These are phyloP conservation scores for Straminergon stramineum DNA, from an alignment of 225 moss, liverwort and hornwort species.

Conservation along the genomic window DNA sequence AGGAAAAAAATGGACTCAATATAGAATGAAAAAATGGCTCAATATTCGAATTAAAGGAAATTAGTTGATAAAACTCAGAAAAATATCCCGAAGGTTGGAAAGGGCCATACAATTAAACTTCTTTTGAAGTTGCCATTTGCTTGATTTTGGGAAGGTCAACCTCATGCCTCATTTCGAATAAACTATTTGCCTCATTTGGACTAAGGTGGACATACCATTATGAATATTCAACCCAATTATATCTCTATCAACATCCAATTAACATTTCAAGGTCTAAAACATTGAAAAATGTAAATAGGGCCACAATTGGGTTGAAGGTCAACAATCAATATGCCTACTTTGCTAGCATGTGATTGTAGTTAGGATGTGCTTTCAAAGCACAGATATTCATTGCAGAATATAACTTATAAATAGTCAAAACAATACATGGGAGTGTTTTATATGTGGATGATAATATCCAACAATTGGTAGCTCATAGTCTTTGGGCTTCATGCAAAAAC, in stretches of 20 bases:
- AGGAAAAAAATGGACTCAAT: no score
- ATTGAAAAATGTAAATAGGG: neutral
- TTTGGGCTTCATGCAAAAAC: neutral
- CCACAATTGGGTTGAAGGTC: neutral
- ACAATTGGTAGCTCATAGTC: rapidly evolving
- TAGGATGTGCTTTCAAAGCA: neutral
- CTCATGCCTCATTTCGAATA: neutral
- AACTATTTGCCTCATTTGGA: no score
- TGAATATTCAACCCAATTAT: neutral
- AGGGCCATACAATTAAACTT: no score
- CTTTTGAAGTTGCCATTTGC: neutral
- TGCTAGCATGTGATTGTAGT: neutral
- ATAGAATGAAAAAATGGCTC: no score
- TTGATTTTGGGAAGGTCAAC: neutral
- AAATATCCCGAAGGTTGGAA: neutral
- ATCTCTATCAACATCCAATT: rapidly evolving
- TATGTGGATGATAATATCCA: rapidly evolving
- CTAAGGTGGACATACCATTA: neutral
- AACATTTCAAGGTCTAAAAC: neutral
- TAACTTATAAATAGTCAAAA: neutral
- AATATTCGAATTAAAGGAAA: no score
- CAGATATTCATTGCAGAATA: no score
- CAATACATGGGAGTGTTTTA: neutral
- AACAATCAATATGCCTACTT: no score
- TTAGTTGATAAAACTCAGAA: no score